Base-by-base conservation (phyloP, 768 basidiomycete genomes). In the Suillus discolor region DNA sequence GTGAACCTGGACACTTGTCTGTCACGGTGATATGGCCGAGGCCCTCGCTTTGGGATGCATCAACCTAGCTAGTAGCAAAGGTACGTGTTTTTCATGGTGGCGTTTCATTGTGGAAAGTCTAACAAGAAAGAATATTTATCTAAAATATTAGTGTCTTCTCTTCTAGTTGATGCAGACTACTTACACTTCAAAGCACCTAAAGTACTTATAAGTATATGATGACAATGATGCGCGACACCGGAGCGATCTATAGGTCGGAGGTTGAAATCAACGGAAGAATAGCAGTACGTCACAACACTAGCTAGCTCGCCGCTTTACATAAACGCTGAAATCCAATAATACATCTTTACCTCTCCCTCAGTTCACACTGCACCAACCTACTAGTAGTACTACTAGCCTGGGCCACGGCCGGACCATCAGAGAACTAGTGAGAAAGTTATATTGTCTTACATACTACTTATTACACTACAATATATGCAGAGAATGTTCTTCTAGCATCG, bases 101-200 rank as follows among this genome's bases (percentile, higher is more conserved):
- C 75, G 64, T 80, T 80, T 85, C 85, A 91, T 39, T 77, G 82
- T 66, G 79, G 76, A 70, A 82, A 84, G 69, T 89, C 81, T 68
- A 71, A 13, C 71, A 77, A 75, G 78, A 88, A 62, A 73, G 82
- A 51, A 77, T 38, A 38, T 34, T 6, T 84, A 73, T 78, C 4
- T 3, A 13, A 49, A 13, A 49, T 25, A 23, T 51, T 5, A 28
- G 25, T 51, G 47, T 51, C 25, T 51, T 16, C 16, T 8, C 23
- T 51, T 8, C 7, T 16, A 28, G 16, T 28, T 4, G 51, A 28
- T 9, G 16, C 16, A 51, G 7, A 25, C 25, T 28, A 51, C 25
- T 51, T 13, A 47, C 47, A 12, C 9, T n/a, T 45, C 44, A n/a
- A 44, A 44, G 42, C 42, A 44, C 42, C 8, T 44, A 6, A 41